phyloP scores from a whole-genome alignment of 176 grass and related monocot genomes.

The Bolboschoenus planiculmis region DNA sequence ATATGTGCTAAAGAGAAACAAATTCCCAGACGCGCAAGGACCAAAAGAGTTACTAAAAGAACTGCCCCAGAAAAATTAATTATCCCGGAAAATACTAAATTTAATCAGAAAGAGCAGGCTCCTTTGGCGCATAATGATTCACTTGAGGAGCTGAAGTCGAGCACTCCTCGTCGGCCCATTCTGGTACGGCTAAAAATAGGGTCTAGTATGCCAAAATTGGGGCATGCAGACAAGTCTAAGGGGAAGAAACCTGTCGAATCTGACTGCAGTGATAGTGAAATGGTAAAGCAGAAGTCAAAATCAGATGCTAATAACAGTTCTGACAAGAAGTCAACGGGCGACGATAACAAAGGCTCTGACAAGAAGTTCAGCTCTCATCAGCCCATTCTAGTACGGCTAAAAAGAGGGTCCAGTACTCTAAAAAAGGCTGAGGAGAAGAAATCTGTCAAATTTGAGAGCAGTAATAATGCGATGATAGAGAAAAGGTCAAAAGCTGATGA shows the following conservation, averaged over 20 bases:
- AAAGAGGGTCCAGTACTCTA: too few relatives aligned
- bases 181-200: background rate
- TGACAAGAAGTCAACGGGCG: background rate
- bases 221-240: background rate
- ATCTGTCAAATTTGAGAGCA: too few relatives aligned
- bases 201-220: background rate
- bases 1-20: constrained; percentile 37
- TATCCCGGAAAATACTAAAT: background rate
- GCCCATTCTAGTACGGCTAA: too few relatives aligned
- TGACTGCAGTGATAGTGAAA: background rate
- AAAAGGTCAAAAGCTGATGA: too few relatives aligned
- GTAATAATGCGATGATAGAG: too few relatives aligned
- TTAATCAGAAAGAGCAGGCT: background rate
- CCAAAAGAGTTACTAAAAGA: constrained; percentile 34
- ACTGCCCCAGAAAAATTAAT: constrained; percentile 28
- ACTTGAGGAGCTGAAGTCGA: background rate
- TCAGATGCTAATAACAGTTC: too few relatives aligned
- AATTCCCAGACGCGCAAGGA: constrained; percentile 50
- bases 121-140: background rate
- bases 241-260: background rate
- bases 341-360: background rate
- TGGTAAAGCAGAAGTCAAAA: too few relatives aligned
- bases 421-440: too few relatives aligned
- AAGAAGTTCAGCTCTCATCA: too few relatives aligned
- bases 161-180: background rate